Base-by-base conservation (phyloP, 179 eudicot genomes). In the Pouteria campechiana region DNA sequence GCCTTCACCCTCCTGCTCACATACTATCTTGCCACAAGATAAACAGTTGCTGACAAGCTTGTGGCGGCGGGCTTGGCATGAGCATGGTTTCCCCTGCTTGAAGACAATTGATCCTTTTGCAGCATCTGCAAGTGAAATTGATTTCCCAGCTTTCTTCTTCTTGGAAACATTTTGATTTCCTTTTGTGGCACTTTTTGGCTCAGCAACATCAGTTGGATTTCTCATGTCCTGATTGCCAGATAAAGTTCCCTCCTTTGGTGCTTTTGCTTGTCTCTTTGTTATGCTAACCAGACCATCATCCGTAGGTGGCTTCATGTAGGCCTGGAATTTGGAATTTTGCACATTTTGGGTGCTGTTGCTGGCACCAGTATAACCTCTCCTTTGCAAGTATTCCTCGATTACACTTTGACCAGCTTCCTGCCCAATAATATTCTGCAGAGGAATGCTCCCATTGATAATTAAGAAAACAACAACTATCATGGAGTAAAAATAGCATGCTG, bases 1-100 rank as follows among this genome's bases (percentile, higher is more conserved):
- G 47, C 99, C 96, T 61, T 92, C 99, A 17, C 96, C 96, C 72
- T 92, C 99, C 46, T 92, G 99, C 58, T 92, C 96, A 58, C 99
- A 92, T 0, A 87, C 94, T 50, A 92, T 87, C 69, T 92, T 92
- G 48, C 99, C 99, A 60, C 99, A 92, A 32, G 99, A 87, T 37
- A 92, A 75, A 61, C 99, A 92, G 55, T 92, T 92, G 67, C 99
- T 79, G 23, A 92, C 67, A 41, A 87, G 63, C 37, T 63, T 75
- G 59, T 92, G 99, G 30, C 83, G 61, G 38, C 94, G 96, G 29
- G 99, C 99, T 48, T 92, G 94, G 60, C 99, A 92, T 20, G 94
- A 76, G 37, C 99, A 92, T 0, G 99, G 96, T 61, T 79, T 79
- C 14, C 99, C 99, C 62, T 92, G 81, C 67, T 87, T 92, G 61